These are phyloP conservation scores for Lupinus albus DNA, from an alignment of 306 rosid species.

Conservation along the genomic window DNA sequence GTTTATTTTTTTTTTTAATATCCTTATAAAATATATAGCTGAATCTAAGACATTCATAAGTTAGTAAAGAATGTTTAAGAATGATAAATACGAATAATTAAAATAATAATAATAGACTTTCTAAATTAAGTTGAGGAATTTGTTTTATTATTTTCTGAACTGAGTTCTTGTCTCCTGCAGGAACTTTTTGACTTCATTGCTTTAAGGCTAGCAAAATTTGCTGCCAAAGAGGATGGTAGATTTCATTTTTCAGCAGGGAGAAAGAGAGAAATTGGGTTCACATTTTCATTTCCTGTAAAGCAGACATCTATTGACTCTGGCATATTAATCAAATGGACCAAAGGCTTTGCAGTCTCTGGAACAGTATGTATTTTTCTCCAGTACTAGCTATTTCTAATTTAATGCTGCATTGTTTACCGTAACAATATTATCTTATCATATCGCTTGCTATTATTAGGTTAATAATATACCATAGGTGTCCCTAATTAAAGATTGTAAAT, in stretches of 20 bases:
- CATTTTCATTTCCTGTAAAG: slow-evolving; percentile 92
- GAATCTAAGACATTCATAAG: no score
- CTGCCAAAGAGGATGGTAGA: slow-evolving; percentile 57
- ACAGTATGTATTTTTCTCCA: slow-evolving; percentile 52
- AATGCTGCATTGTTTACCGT: background rate
- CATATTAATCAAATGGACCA: slow-evolving; percentile 90
- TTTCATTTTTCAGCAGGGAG: slow-evolving; percentile 60
- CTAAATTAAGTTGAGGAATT: no score
- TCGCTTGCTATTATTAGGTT: no score
- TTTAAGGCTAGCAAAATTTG: slow-evolving; percentile 69
- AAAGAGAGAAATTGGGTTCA: slow-evolving; percentile 84
- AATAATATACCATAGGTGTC: no score
- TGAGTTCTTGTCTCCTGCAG: slow-evolving; percentile 41
- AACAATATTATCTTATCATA: background rate
- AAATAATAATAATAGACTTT: no score
- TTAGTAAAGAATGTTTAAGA: no score
- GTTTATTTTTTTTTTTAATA: no score
- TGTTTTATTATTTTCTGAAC: no score
- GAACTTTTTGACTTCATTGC: slow-evolving; percentile 91
- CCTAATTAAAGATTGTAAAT: no score
- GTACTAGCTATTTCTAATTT: background rate
- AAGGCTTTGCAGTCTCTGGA: slow-evolving; percentile 92
- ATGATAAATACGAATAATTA: no score
- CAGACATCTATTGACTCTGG: slow-evolving; percentile 90
- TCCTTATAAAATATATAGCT: no score